Conservation (phyloP, 805 yeast genomes). For the Saccharomycopsis amapae region DNA sequence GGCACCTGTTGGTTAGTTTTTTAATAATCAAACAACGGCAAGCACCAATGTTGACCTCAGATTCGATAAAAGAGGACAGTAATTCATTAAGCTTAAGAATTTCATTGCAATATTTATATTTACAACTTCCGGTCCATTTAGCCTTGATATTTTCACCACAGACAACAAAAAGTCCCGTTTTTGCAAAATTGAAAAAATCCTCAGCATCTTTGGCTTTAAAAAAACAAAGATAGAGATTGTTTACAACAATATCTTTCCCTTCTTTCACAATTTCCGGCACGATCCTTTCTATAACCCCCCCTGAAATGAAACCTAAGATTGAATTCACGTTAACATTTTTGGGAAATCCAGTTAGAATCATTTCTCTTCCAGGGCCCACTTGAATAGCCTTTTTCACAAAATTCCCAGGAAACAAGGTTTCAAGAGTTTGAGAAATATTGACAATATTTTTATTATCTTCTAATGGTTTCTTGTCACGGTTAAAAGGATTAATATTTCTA, state of each 20-base stretch:
- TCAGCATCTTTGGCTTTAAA: constrained; percentile 46
- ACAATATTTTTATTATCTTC: constrained; percentile 8
- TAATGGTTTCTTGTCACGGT: constrained; percentile 8
- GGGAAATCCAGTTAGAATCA: constrained; percentile 37
- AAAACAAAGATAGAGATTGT: constrained; percentile 39
- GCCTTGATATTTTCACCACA: constrained; percentile 38
- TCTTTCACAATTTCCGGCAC: constrained; percentile 20
- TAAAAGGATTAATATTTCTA: too few relatives aligned
- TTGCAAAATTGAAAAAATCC: constrained; percentile 44
- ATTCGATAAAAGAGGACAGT: background rate
- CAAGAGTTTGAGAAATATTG: constrained; percentile 2
- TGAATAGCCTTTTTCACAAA: background rate
- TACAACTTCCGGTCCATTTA: background rate
- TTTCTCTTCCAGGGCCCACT: constrained; percentile 14
- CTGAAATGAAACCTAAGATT: constrained; percentile 48
- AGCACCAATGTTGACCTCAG: constrained; percentile 28
- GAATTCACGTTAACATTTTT: constrained; percentile 39
- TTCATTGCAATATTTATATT: too few relatives aligned
- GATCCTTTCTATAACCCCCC: constrained; percentile 63
- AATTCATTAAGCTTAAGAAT: background rate
- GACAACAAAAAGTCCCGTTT: constrained; percentile 47
- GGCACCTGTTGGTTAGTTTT: constrained; percentile 19
- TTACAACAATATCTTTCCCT: constrained; percentile 24
- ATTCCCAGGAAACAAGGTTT: background rate
- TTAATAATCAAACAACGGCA: constrained; percentile 51